phyloP scores from a whole-genome alignment of 306 rosid species.

The Pueraria montana region DNA sequence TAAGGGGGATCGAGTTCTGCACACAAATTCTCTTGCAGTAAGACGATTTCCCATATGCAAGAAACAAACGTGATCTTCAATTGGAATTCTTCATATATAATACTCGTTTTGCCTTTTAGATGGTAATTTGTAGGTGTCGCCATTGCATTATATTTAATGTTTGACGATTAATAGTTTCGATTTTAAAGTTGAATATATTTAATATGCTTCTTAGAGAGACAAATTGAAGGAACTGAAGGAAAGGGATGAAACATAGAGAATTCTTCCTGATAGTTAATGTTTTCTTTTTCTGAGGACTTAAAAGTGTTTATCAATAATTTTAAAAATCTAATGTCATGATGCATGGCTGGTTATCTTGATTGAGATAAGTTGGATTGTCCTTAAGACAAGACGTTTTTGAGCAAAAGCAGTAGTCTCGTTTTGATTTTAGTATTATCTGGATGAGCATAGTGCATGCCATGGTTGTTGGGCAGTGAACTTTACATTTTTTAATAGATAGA shows the following conservation, averaged over 20 bases:
- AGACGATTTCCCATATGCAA: constrained; percentile 24
- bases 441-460: neutral
- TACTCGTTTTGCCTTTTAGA: neutral
- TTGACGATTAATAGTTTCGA: neutral
- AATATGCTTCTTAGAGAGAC: constrained; percentile 31
- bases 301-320: neutral
- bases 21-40: too few species aligned
- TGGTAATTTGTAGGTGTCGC: neutral
- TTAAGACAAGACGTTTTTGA: neutral
- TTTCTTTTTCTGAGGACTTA: neutral
- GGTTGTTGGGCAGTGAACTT: constrained; percentile 11
- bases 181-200: too few species aligned
- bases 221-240: constrained; percentile 20
- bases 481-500: neutral
- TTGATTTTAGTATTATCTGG: neutral
- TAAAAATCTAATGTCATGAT: neutral
- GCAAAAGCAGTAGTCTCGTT: neutral
- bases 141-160: constrained; percentile 7
- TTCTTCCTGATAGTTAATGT: neutral
- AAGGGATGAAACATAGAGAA: neutral
- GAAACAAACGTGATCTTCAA: neutral
- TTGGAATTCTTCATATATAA: neutral
- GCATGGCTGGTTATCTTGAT: too few species aligned
- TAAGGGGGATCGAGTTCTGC: too few species aligned
- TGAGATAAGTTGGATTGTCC: neutral